Evolutionary conservation across 176 grass and related monocot species (phyloP).

Genomic region (Raddia distichophylla): DNA sequence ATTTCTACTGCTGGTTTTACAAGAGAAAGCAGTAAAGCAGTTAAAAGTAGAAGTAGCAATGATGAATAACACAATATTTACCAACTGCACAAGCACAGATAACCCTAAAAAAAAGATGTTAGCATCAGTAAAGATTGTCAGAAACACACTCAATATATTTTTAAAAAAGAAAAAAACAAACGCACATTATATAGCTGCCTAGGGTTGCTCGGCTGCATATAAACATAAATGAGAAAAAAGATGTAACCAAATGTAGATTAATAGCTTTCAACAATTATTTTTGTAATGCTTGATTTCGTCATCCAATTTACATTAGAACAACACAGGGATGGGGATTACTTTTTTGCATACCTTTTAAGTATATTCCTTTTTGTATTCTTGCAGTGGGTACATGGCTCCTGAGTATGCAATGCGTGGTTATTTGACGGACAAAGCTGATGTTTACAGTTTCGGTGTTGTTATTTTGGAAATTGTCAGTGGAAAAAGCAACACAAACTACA

Average conservation of each 20-base stretch:
- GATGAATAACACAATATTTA: constrained; percentile 9
- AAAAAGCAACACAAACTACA: constrained; percentile 97
- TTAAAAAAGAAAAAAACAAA: too few relatives aligned
- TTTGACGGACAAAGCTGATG: constrained; percentile 93
- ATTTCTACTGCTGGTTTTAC: too few relatives aligned
- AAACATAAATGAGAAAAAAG: constrained; percentile 5
- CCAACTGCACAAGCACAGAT: constrained; percentile 2
- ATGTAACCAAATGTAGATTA: constrained; percentile 14
- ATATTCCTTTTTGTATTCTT: constrained; percentile 37
- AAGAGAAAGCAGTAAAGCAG: background rate
- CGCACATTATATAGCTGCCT: background rate
- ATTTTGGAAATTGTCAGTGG: constrained; percentile 89
- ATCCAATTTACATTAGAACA: constrained; percentile 7
- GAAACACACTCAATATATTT: background rate
- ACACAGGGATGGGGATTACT: background rate
- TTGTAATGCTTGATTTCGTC: background rate
- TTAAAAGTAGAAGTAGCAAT: constrained; percentile 35
- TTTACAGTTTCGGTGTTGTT: constrained; percentile 94
- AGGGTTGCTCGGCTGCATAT: background rate
- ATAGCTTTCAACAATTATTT: constrained; percentile 8
- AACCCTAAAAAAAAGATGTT: background rate
- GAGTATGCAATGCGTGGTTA: constrained; percentile 98
- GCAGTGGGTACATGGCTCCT: constrained; percentile 96
- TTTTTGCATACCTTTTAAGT: constrained; percentile 18
- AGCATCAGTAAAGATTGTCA: background rate